These are phyloP conservation scores for Puccinia polysora DNA, from an alignment of 1,284 basidiomycete genomes.

Conservation along the genomic window DNA sequence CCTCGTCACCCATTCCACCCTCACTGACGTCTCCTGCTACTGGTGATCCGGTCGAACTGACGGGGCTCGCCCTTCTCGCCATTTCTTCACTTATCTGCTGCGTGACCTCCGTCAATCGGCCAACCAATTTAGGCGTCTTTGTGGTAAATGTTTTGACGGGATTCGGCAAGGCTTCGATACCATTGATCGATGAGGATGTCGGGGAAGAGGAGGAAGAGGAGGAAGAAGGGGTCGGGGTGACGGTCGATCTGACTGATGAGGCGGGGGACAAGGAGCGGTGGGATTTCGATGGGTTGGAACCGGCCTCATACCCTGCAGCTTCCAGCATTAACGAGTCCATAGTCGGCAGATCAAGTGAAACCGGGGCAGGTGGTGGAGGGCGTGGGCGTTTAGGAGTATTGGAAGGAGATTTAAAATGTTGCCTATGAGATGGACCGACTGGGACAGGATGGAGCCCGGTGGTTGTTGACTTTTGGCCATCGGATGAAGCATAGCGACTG, in stretches of 20 bases:
- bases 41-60: no score
- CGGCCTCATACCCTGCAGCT: background rate
- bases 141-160: background rate
- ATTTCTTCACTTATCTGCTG: slow-evolving; percentile 21
- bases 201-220: no score
- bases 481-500: background rate
- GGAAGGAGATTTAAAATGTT: background rate
- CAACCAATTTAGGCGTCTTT: background rate
- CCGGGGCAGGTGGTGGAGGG: slow-evolving; percentile 1
- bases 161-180: no score
- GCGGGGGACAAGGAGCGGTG: background rate
- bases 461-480: background rate
- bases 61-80: background rate
- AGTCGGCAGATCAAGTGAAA: slow-evolving; percentile 26
- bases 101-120: background rate
- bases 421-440: background rate
- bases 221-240: background rate
- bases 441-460: background rate
- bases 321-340: slow-evolving; percentile 22
- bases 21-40: no score
- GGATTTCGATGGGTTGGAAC: background rate
- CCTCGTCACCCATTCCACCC: no score
- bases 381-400: background rate
- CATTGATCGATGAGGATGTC: no score
- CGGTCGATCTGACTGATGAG: background rate